Evolutionary conservation across 768 basidiomycete genomes (phyloP).

Genomic region (Pholiota molesta): DNA sequence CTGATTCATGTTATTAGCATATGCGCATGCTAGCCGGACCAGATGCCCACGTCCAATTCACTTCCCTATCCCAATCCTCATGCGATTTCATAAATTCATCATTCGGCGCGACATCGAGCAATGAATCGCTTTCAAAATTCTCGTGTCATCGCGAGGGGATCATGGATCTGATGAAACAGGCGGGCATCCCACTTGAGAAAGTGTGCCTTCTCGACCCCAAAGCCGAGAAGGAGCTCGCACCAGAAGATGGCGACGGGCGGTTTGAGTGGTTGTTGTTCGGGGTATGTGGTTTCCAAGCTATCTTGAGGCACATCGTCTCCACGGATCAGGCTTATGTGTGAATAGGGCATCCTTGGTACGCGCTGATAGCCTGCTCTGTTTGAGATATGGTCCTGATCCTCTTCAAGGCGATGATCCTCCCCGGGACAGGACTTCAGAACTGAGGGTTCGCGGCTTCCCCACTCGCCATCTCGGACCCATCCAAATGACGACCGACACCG

Average conservation of each 20-base stretch:
- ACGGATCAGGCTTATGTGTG: conserved; percentile 2
- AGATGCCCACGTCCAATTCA: conserved; percentile 73
- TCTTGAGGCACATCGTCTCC: neutral
- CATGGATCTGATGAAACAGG: conserved; percentile 56
- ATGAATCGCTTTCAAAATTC: conserved; percentile 35
- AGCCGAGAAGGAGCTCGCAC: conserved; percentile 67
- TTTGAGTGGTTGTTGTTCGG: conserved; percentile 95
- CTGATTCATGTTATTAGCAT: conserved; percentile 50
- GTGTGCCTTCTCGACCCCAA: conserved; percentile 96
- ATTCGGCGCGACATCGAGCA: conserved; percentile 23
- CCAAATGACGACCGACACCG: conserved; percentile 99
- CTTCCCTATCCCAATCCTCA: conserved; percentile 81
- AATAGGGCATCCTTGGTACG: conserved; percentile 39
- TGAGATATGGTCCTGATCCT: neutral
- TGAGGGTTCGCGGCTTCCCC: conserved; percentile 86
- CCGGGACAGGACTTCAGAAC: conserved; percentile 87
- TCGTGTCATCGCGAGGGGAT: conserved; percentile 56
- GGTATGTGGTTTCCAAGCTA: conserved; percentile 41
- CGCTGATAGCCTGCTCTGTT: neutral
- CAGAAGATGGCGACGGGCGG: conserved; percentile 72
- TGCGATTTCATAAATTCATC: conserved; percentile 49
- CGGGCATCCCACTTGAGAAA: conserved; percentile 47
- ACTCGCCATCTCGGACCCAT: conserved; percentile 81
- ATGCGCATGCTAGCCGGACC: conserved; percentile 81
- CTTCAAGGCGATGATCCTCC: conserved; percentile 90